These are phyloP conservation scores for Geotrichum klebahnii DNA, from an alignment of 1,139 yeast genomes.

Conservation along the genomic window DNA sequence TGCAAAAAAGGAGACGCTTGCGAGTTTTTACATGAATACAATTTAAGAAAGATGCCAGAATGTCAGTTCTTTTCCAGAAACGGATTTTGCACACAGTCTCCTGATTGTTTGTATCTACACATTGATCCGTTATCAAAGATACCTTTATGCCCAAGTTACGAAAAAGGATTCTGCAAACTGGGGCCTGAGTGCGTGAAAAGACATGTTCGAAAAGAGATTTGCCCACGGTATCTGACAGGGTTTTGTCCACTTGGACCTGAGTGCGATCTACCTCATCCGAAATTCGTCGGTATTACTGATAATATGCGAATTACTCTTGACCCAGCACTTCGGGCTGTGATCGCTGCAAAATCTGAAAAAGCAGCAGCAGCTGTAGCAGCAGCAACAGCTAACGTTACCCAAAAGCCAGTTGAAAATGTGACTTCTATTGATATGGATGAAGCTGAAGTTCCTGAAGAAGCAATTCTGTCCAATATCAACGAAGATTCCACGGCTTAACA, in stretches of 20 bases:
- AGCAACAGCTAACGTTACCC: neutral
- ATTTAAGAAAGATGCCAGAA: conserved; percentile 93
- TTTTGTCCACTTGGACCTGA: conserved; percentile 70
- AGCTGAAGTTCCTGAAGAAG: conserved; percentile 18
- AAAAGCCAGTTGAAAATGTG: conserved; percentile 9
- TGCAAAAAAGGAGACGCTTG: conserved; percentile 97
- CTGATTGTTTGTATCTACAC: conserved; percentile 90
- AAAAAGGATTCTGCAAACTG: conserved; percentile 84
- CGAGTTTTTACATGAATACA: conserved; percentile 93
- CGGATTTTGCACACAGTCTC: conserved; percentile 90
- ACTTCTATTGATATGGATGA: conserved; percentile 18
- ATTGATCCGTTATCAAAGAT: conserved; percentile 84
- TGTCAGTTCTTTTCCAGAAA: conserved; percentile 75
- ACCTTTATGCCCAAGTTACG: conserved; percentile 81
- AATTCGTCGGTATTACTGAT: conserved; percentile 40
- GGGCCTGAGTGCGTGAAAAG: conserved; percentile 85
- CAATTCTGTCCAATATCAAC: conserved; percentile 5
- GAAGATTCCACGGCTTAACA: neutral
- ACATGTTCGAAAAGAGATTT: conserved; percentile 71
- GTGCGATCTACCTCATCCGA: conserved; percentile 44
- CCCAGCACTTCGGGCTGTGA: conserved; percentile 22
- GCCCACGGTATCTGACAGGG: conserved; percentile 84
- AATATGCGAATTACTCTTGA: conserved; percentile 41
- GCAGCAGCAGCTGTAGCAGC: conserved; percentile 4
- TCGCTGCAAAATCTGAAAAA: conserved; percentile 15